Evolutionary conservation across 345 rosid genomes (phyloP), one percentile per base, ranked within the genome.

Genomic region (Populus tremula): DNA sequence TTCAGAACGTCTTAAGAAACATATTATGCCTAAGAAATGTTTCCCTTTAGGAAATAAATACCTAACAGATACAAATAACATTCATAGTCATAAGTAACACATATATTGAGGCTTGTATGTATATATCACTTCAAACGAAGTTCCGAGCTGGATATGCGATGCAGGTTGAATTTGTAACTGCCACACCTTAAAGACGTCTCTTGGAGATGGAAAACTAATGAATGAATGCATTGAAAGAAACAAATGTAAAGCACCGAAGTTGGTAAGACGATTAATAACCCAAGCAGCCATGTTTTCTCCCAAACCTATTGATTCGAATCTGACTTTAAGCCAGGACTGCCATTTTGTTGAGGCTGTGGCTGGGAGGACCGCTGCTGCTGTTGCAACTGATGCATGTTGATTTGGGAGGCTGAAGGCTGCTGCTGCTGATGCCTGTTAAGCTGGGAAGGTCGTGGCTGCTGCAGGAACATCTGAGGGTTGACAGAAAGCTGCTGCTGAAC

Each of bases 251-350:
- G 25, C 72, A 38, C 54, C 41, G 65, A 68, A 41, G n/a, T 29
- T 35, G n/a, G 1, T 23, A 38, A 63, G 68, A 56, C 8, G 41
- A 56, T 73, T 36, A 39, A 39, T 2, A 62, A 21, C 56, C 50
- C 76, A 6, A 31, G 54, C 36, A 47, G 70, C 70, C 77, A 66
- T 35, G 53, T 63, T 35, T 61, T 43, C 63, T 53, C 47, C 68
- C 21, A 49, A 54, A 53, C 75, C 89, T 92, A 91, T 67, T 88
- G 87, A 73, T 82, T 86, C 3, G 90, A 83, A 72, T 93, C 96
- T 2, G 92, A 72, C 74, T 89, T 91, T 68, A 91, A 33, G 21
- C 63, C 45, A 56, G 87, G 12, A 74, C 70, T 87, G 23, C 85
- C 88, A 67, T 87, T 90, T 81, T 85, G 89, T 76, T 81, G 88